Evolutionary conservation across 176 grass and related monocot genomes (phyloP).

Genomic region (Eragrostis nindensis): DNA sequence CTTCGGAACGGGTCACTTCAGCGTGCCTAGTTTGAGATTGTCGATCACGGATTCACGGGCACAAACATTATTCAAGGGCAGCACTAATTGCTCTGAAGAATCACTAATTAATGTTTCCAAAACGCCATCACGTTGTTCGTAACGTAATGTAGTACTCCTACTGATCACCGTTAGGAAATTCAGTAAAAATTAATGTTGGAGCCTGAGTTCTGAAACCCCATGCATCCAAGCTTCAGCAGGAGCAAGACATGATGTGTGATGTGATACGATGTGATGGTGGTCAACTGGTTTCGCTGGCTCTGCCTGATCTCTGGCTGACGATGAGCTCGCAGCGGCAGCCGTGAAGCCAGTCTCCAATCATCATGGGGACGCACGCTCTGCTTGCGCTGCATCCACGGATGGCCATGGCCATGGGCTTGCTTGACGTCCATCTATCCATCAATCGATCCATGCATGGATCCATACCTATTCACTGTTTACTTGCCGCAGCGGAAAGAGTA

Average conservation of each 20-base stretch:
- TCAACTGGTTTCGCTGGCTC: slow-evolving; percentile 30
- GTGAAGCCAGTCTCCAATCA: slow-evolving; percentile 68
- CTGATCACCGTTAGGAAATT: too few species aligned
- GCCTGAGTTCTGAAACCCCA: background rate
- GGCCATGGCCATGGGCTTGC: background rate
- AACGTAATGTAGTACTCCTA: too few species aligned
- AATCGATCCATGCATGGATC: background rate
- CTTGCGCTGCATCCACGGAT: background rate
- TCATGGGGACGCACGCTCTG: slow-evolving; percentile 44
- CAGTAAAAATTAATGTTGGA: too few species aligned
- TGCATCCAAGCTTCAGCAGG: background rate
- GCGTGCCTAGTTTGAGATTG: too few species aligned
- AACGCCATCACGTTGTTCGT: too few species aligned
- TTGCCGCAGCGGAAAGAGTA: slow-evolving; percentile 16
- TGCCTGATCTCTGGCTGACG: background rate
- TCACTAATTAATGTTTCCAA: too few species aligned
- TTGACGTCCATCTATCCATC: background rate
- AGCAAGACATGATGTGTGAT: background rate
- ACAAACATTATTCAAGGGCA: too few species aligned
- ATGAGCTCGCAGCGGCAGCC: slow-evolving; percentile 29
- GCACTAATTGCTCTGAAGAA: too few species aligned
- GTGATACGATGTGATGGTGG: slow-evolving; percentile 39
- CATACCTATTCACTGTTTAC: slow-evolving; percentile 46
- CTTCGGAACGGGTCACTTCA: background rate
- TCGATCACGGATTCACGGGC: background rate